Conservation (phyloP, 1,284 basidiomycete genomes). For the Apiotrichum sp. region DNA sequence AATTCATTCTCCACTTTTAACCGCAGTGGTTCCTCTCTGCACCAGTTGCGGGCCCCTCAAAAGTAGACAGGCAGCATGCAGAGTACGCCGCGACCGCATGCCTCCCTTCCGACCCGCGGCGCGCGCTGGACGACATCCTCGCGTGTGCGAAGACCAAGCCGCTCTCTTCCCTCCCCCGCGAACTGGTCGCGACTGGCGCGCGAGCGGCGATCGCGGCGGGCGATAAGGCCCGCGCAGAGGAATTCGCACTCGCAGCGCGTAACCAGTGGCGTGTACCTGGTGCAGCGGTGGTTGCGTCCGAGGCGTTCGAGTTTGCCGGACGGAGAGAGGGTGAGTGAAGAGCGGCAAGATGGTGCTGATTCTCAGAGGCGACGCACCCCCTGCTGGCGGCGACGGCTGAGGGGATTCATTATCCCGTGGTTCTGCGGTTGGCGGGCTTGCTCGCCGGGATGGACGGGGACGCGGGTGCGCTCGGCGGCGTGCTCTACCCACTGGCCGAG, state of each 20-base stretch:
- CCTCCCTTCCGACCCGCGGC: neutral
- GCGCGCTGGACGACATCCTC: constrained; percentile 7
- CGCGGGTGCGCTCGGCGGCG: neutral
- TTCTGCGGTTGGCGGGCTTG: neutral
- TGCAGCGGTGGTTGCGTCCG: constrained; percentile 18
- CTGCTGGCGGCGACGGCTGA: constrained; percentile 2
- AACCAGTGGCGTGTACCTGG: constrained; percentile 29
- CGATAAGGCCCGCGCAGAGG: constrained; percentile 11
- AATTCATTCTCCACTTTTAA: neutral
- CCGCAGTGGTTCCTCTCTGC: constrained; percentile 11
- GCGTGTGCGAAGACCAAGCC: constrained; percentile 8
- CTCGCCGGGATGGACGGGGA: neutral
- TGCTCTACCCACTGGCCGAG: constrained; percentile 1
- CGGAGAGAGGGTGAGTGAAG: constrained; percentile 15
- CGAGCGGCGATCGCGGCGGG: constrained; percentile 18
- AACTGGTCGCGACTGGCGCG: constrained; percentile 32
- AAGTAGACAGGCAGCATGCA: constrained; percentile 26
- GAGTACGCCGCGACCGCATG: constrained; percentile 9
- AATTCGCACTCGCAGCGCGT: constrained; percentile 21
- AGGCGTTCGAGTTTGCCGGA: constrained; percentile 22
- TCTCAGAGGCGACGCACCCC: constrained; percentile 9
- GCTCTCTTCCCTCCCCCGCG: constrained; percentile 21
- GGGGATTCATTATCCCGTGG: constrained; percentile 14
- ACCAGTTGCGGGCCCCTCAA: constrained; percentile 16
- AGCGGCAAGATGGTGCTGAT: too few species aligned